Percentiles rank a stretch among this genome's conserved stretches.
These are phyloP conservation scores for Tagetes erecta DNA, from an alignment of 129 eudicot genomes.

Conservation along the genomic window DNA sequence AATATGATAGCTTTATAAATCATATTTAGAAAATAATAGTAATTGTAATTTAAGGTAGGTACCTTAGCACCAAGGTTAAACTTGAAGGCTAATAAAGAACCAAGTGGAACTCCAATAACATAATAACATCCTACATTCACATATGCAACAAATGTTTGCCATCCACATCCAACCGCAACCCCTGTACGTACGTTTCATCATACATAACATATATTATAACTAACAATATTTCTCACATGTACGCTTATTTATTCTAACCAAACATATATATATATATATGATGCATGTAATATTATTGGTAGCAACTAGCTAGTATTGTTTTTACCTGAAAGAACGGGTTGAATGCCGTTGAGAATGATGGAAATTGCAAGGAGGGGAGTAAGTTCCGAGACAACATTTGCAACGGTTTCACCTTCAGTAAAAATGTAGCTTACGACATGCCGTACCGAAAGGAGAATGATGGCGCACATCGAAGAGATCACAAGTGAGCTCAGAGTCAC, in stretches of 20 bases:
- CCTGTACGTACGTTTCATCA: too few relatives aligned
- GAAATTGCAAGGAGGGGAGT: conserved; percentile 45
- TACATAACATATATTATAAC: too few relatives aligned
- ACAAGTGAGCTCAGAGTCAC: conserved; percentile 44
- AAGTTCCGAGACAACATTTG: conserved; percentile 49
- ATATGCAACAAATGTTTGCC: conserved; percentile 73
- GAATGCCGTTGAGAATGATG: conserved; percentile 48
- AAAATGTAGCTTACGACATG: conserved; percentile 47
- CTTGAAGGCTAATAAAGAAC: conserved; percentile 47
- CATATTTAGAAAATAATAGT: too few relatives aligned
- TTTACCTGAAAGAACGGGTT: conserved; percentile 58
- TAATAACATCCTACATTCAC: conserved; percentile 69
- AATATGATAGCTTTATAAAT: too few relatives aligned
- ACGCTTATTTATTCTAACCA: too few relatives aligned
- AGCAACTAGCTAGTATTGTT: background rate
- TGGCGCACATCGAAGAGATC: conserved; percentile 39
- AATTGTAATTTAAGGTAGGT: background rate
- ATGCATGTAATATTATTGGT: background rate
- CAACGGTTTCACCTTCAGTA: conserved; percentile 45
- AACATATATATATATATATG: too few relatives aligned
- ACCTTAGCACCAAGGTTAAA: conserved; percentile 60
- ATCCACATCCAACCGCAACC: conserved; percentile 79
- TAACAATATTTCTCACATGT: too few relatives aligned
- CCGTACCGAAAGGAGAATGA: conserved; percentile 35
- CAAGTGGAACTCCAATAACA: conserved; percentile 60